Base-by-base conservation (phyloP, 495 filamentous ascomycete genomes). In the Ramalina intermedia region DNA sequence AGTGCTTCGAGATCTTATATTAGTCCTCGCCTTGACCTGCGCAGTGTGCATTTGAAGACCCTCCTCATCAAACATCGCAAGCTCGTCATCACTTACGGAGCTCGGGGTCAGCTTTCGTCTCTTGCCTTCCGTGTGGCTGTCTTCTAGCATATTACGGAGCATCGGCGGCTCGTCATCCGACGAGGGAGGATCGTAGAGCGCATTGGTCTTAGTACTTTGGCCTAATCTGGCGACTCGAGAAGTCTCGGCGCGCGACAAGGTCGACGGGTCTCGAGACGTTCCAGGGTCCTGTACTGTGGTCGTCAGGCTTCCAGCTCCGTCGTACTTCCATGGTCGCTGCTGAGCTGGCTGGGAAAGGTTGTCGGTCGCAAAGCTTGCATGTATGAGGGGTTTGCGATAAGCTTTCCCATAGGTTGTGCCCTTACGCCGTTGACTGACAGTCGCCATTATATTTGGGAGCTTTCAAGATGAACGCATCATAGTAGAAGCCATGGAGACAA, bases 321-420 rank as follows among this genome's bases (percentile, higher is more conserved):
- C 16, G 13, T 41, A 23, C 13, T 13, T 14, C 38, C 38, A 33
- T 33, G 27, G 11, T 33, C 11, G 27, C 7, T 33, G 27, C 27
- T 23, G 21, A 8, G 13, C 13, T 33, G 44, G n/a, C 29, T 37
- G 44, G 6, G 44, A 37, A 35, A 33, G 24, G 12, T 33, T 17
- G n/a, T 46, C 44, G n/a, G 18, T 16, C 44, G n/a, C 29, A 16
- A 46, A 46, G 36, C n/a, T 27, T 14, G 49, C 36, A 23, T 33
- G 14, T 35, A 42, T 14, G 24, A 52, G 23, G 16, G 61, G 56
- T 33, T 56, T 60, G 48, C 56, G 62, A 27, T 58, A 52, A 11
- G 64, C 47, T 47, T 68, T 71, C 35, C 73, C 72, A 56, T 76
- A 76, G 1, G 72, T 76, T 23, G 65, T 59, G 29, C 61, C 58